Conservation (phyloP, 805 yeast genomes). For the Cyberlindnera mississippiensis region DNA sequence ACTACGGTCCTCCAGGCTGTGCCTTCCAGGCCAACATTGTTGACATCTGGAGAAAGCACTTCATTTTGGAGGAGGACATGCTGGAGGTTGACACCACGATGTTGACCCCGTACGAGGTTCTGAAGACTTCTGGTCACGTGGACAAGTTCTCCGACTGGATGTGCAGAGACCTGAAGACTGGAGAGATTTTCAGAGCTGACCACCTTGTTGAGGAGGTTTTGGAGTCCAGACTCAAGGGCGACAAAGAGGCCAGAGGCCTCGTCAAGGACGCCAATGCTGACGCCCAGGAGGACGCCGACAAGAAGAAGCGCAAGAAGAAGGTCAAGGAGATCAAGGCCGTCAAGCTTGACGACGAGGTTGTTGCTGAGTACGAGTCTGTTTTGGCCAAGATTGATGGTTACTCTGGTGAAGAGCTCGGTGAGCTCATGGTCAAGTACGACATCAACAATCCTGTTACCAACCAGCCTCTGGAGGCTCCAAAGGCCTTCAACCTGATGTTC, state of each 20-base stretch:
- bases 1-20: conserved; percentile 99
- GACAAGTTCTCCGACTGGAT: conserved; percentile 99
- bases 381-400: conserved; percentile 94
- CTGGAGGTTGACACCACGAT: conserved; percentile 97
- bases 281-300: conserved; percentile 69
- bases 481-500: conserved; percentile 96
- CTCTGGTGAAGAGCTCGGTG: conserved; percentile 90
- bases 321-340: conserved; percentile 91
- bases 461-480: conserved; percentile 82
- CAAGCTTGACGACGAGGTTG: conserved; percentile 77
- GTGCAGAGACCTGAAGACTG: conserved; percentile 93
- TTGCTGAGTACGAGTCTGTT: conserved; percentile 76
- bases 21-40: conserved; percentile 94
- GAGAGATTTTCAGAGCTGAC: conserved; percentile 98
- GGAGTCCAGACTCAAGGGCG: conserved; percentile 95
- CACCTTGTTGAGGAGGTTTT: conserved; percentile 97
- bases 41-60: conserved; percentile 97
- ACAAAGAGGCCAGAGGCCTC: conserved; percentile 91
- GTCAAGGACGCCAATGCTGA: conserved; percentile 48
- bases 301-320: conserved; percentile 92
- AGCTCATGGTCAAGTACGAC: conserved; percentile 73
- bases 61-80: conserved; percentile 97
- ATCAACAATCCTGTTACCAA: conserved; percentile 92
- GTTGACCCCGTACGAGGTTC: conserved; percentile 95
- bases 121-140: conserved; percentile 98